A percentile compares a stretch with the other conserved stretches of the same genome.
Conservation (phyloP, 2,329 filamentous ascomycete species). For the Aspergillus oerlinghausenensis region DNA sequence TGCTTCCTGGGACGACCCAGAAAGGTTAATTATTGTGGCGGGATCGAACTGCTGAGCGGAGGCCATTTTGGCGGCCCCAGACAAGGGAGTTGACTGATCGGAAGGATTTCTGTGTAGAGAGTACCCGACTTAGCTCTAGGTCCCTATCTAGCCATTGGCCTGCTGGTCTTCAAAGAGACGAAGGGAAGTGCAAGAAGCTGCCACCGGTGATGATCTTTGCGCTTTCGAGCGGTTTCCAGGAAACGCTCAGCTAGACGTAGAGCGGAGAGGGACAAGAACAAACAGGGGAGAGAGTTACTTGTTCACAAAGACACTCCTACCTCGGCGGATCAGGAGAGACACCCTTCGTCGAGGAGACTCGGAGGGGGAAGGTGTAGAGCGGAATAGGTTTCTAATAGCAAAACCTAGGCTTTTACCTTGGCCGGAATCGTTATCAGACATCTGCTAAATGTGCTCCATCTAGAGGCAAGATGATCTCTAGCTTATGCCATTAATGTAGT, state of each 20-base stretch:
- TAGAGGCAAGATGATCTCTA: conserved; percentile 15
- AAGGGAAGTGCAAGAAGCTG: not conserved
- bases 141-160: not conserved
- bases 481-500: conserved; percentile 18
- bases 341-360: conserved; percentile 27
- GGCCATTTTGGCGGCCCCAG: conserved; percentile 24
- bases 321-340: conserved; percentile 32
- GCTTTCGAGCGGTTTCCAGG: not conserved
- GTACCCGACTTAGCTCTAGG: conserved; percentile 9
- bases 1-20: conserved; percentile 31
- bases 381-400: conserved; percentile 30
- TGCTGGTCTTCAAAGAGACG: not conserved
- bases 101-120: conserved; percentile 18
- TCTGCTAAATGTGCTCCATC: conserved; percentile 30
- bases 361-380: conserved; percentile 24
- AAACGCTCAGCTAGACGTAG: not conserved
- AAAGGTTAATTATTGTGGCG: conserved; percentile 34
- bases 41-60: conserved; percentile 32
- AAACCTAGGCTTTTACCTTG: conserved; percentile 27
- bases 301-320: conserved; percentile 29
- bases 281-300: conserved; percentile 24
- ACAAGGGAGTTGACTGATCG: conserved; percentile 12
- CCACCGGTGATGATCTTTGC: not conserved
- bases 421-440: conserved; percentile 33
- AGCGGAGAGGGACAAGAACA: conserved; percentile 1